These are phyloP conservation scores for Allodekkera sacchari DNA, from an alignment of 805 yeast species.

Conservation along the genomic window DNA sequence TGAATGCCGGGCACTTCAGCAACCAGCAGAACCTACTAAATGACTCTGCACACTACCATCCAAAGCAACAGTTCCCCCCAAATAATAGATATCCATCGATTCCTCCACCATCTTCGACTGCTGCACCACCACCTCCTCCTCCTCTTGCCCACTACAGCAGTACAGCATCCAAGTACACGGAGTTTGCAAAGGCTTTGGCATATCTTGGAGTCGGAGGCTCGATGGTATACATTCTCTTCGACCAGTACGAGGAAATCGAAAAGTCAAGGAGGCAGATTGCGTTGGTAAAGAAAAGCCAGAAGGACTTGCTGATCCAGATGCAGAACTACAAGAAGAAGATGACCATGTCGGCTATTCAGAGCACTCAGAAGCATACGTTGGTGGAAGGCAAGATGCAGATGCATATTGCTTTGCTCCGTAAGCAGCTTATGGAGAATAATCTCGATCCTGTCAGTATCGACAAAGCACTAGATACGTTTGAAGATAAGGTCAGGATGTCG, in stretches of 20 bases:
- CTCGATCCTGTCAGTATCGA: conserved; percentile 50
- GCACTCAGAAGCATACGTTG: conserved; percentile 37
- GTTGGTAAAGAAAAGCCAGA: conserved; percentile 18
- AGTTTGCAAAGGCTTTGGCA: conserved; percentile 8
- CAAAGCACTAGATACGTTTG: conserved; percentile 46
- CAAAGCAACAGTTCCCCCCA: not conserved
- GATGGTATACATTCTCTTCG: conserved; percentile 6
- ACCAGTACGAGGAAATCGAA: conserved; percentile 15
- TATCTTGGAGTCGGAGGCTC: conserved; percentile 7
- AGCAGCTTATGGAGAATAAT: conserved; percentile 51
- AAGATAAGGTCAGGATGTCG: conserved; percentile 48
- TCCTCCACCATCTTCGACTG: not conserved
- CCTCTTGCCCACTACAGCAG: conserved; percentile 1
- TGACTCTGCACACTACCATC: not conserved
- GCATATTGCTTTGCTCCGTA: conserved; percentile 57
- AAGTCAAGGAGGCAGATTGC: conserved; percentile 17
- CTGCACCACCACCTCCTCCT: conserved; percentile 6
- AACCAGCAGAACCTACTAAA: conserved; percentile 6
- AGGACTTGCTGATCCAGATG: conserved; percentile 38
- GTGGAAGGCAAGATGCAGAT: conserved; percentile 52
- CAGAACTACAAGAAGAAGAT: conserved; percentile 42
- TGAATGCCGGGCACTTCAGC: conserved; percentile 4
- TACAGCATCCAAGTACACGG: conserved; percentile 3
- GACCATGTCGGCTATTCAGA: conserved; percentile 44
- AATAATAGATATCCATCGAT: not conserved